A percentile compares a stretch with the other conserved stretches of the same genome.
These are phyloP conservation scores for Hypoxylon fuscum DNA, from an alignment of 495 filamentous ascomycete species.

Conservation along the genomic window DNA sequence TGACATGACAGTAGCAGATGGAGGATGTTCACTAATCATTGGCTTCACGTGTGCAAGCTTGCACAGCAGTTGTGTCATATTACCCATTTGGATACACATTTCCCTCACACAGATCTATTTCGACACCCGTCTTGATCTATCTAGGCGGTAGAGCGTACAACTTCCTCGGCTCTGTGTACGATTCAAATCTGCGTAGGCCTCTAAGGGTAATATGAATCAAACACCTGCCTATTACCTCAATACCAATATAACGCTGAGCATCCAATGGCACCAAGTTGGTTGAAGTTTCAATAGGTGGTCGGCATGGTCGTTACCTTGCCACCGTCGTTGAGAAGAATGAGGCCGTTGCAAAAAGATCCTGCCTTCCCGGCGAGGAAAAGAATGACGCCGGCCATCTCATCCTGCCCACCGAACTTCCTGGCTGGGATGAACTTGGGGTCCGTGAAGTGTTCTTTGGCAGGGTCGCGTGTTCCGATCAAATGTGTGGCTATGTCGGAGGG, in stretches of 20 bases:
- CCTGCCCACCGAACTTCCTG: constrained; percentile 52
- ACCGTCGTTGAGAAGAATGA: constrained; percentile 65
- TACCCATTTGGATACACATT: background rate
- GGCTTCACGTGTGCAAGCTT: background rate
- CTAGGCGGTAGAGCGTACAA: background rate
- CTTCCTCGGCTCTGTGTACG: constrained; percentile 1
- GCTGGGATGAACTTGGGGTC: constrained; percentile 53
- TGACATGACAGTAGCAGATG: constrained; percentile 6
- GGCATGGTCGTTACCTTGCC: constrained; percentile 59
- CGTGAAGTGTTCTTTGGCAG: constrained; percentile 43
- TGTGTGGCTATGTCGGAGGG: constrained; percentile 59
- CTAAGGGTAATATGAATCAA: too few species aligned
- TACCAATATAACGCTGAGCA: background rate
- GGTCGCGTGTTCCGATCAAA: constrained; percentile 46
- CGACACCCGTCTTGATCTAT: constrained; percentile 7
- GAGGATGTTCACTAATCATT: too few species aligned
- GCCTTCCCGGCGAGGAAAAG: constrained; percentile 42
- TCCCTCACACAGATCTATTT: constrained; percentile 8
- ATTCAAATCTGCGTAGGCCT: background rate
- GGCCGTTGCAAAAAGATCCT: constrained; percentile 67
- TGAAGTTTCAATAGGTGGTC: constrained; percentile 52
- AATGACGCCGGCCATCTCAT: background rate
- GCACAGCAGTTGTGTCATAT: constrained; percentile 15
- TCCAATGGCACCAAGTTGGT: background rate
- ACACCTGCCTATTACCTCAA: background rate